Evolutionary conservation across 768 basidiomycete genomes (phyloP).

Genomic region (Termitomyces sp.): DNA sequence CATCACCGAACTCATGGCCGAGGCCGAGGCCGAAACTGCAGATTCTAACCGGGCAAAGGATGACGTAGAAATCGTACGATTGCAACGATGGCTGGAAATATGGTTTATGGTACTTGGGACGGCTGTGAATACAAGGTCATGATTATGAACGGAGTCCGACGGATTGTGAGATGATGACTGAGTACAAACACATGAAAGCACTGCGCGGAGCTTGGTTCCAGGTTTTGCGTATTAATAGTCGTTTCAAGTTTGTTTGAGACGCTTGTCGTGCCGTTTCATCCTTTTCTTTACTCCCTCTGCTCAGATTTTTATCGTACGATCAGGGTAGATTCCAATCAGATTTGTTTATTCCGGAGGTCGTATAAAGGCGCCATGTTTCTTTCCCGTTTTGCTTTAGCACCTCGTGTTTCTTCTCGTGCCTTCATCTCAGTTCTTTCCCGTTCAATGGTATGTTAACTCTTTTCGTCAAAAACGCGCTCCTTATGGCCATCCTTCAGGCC

Average conservation of each 20-base stretch:
- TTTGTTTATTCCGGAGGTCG: slow-evolving; percentile 16
- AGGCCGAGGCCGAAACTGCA: slow-evolving; percentile 26
- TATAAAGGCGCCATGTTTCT: slow-evolving; percentile 41
- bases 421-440: slow-evolving; percentile 37
- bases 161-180: neutral
- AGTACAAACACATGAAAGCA: slow-evolving; percentile 15
- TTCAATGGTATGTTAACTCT: slow-evolving; percentile 42
- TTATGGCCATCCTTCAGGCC: slow-evolving; percentile 26
- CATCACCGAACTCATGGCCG: slow-evolving; percentile 66
- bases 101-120: slow-evolving; percentile 79
- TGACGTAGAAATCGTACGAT: slow-evolving; percentile 20
- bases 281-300: neutral
- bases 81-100: slow-evolving; percentile 56
- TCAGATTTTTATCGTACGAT: slow-evolving; percentile 37
- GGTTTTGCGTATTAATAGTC: neutral
- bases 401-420: slow-evolving; percentile 34
- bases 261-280: neutral
- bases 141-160: slow-evolving; percentile 1
- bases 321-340: slow-evolving; percentile 22
- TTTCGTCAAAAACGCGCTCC: slow-evolving; percentile 10
- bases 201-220: slow-evolving; percentile 15
- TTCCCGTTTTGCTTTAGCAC: slow-evolving; percentile 35
- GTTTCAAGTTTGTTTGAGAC: slow-evolving; percentile 1
- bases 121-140: slow-evolving; percentile 49
- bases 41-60: neutral